These are phyloP conservation scores for Torulaspora franciscae DNA, from an alignment of 805 yeast species.

Conservation along the genomic window DNA sequence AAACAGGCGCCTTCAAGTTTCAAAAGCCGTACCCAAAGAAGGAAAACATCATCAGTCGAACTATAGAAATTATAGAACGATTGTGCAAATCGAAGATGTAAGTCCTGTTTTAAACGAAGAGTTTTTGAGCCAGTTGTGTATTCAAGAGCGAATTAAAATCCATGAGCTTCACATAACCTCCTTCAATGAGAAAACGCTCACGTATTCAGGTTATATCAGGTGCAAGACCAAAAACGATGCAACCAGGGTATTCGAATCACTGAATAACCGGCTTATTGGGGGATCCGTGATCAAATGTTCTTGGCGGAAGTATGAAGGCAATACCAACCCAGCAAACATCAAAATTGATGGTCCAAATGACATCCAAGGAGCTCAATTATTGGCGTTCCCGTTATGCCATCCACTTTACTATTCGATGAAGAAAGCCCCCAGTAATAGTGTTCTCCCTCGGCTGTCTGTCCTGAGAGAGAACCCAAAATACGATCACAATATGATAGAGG, in stretches of 20 bases:
- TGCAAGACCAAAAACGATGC: constrained; percentile 25
- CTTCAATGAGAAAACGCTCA: constrained; percentile 18
- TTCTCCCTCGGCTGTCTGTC: neutral
- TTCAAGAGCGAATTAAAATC: constrained; percentile 25
- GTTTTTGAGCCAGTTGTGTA: constrained; percentile 26
- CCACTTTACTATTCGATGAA: constrained; percentile 7
- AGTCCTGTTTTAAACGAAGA: constrained; percentile 30
- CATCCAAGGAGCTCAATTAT: constrained; percentile 3
- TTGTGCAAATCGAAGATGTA: constrained; percentile 24
- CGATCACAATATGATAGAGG: constrained; percentile 3
- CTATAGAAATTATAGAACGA: constrained; percentile 12
- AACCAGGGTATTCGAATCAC: constrained; percentile 16
- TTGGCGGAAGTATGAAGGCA: constrained; percentile 17
- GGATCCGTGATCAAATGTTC: constrained; percentile 26
- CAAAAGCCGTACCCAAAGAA: constrained; percentile 22
- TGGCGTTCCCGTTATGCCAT: constrained; percentile 7
- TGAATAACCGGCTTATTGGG: constrained; percentile 30
- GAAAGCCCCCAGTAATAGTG: neutral
- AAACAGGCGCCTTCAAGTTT: constrained; percentile 26
- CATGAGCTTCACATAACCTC: constrained; percentile 17
- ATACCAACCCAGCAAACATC: neutral
- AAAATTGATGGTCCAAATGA: neutral
- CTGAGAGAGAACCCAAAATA: neutral
- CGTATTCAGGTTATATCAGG: constrained; percentile 26
- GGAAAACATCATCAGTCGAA: constrained; percentile 3